Conservation (phyloP, 1,139 yeast species). For the Komagataea norvegica region DNA sequence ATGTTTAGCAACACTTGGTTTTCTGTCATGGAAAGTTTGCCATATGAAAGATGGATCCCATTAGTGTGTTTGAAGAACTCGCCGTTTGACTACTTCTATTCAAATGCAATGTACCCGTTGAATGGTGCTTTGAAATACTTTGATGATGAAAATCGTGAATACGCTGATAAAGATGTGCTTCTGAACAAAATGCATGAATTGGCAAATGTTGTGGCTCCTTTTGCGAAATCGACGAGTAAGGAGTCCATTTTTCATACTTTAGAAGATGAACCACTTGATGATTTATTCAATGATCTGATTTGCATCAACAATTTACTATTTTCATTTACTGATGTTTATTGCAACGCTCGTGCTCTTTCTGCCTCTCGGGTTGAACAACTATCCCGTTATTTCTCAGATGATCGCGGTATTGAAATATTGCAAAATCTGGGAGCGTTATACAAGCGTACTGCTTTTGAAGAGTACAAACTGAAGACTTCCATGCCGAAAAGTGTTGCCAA, state of each 20-base stretch:
- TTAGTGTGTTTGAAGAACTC: constrained; percentile 39
- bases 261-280: constrained; percentile 27
- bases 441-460: constrained; percentile 52
- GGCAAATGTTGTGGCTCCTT: constrained; percentile 31
- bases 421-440: constrained; percentile 41
- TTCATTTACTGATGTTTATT: constrained; percentile 48
- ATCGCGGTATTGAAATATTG: constrained; percentile 33
- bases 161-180: constrained; percentile 39
- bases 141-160: constrained; percentile 51
- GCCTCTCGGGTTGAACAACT: constrained; percentile 45
- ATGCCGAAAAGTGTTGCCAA: constrained; percentile 46
- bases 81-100: constrained; percentile 57
- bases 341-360: constrained; percentile 47
- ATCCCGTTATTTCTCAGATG: constrained; percentile 40
- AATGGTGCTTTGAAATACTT: constrained; percentile 50
- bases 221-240: constrained; percentile 32
- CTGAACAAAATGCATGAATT: constrained; percentile 29
- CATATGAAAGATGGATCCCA: constrained; percentile 42
- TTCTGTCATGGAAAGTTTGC: constrained; percentile 37
- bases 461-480: constrained; percentile 42
- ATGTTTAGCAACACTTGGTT: constrained; percentile 41
- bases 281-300: constrained; percentile 32
- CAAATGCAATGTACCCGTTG: constrained; percentile 50
- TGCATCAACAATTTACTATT: constrained; percentile 39
- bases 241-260: constrained; percentile 34